Evolutionary conservation across 768 basidiomycete genomes (phyloP).

Genomic region (Kwoniella sp.): DNA sequence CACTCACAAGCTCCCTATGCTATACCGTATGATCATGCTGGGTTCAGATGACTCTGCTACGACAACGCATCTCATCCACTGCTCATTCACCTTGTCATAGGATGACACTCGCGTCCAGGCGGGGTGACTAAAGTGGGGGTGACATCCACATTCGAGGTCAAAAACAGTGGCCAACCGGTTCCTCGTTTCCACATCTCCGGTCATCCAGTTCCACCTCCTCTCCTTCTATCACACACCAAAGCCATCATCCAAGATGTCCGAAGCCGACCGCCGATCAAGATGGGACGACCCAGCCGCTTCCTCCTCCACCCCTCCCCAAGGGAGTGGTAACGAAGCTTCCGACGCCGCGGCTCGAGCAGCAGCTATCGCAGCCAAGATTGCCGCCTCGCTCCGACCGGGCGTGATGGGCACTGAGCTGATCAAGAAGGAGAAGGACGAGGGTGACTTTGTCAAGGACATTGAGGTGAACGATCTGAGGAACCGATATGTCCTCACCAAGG

Average conservation of each 20-base stretch:
- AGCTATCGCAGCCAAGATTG: slow-evolving; percentile 91
- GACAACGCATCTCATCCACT: no score
- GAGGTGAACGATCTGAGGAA: slow-evolving; percentile 97
- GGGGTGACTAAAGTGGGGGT: not conserved
- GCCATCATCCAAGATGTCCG: no score
- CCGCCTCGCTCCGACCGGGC: slow-evolving; percentile 53
- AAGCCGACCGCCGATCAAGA: slow-evolving; percentile 62
- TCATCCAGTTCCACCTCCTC: not conserved
- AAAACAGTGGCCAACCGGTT: not conserved
- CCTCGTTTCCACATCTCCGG: not conserved
- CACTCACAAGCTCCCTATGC: no score
- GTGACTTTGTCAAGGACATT: slow-evolving; percentile 80
- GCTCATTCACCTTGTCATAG: no score
- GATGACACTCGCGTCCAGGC: no score
- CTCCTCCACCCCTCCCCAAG: slow-evolving; percentile 53
- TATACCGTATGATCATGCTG: no score
- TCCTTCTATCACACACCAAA: no score
- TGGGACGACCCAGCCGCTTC: slow-evolving; percentile 63
- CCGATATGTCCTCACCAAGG: slow-evolving; percentile 88
- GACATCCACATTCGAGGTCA: not conserved
- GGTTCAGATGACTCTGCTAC: no score
- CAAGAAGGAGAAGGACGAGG: slow-evolving; percentile 64
- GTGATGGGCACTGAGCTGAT: slow-evolving; percentile 52
- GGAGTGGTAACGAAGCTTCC: slow-evolving; percentile 23
- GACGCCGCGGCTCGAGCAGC: slow-evolving; percentile 62